Percentiles rank a stretch among this genome's conserved stretches.
Conservation (phyloP, 2,329 filamentous ascomycete genomes). For the Colletotrichum tropicale region DNA sequence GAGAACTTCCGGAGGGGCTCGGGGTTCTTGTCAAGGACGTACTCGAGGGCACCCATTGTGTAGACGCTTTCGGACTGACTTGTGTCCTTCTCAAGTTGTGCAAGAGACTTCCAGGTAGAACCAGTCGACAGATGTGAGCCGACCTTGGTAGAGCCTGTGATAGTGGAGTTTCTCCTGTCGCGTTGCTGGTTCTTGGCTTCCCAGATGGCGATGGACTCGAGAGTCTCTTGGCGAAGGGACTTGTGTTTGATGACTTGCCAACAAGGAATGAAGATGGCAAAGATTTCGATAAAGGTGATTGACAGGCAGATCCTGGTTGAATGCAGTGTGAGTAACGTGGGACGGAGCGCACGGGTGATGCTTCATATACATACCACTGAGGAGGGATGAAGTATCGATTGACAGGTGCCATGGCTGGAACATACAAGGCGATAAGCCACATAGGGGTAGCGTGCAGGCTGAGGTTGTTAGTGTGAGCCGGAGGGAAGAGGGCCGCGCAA, state of each 20-base stretch:
- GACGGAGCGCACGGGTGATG: not conserved
- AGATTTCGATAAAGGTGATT: conserved; percentile 67
- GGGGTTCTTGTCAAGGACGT: conserved; percentile 63
- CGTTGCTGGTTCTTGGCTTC: conserved; percentile 34
- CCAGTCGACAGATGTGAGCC: not conserved
- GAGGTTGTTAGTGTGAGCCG: not conserved
- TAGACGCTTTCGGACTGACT: conserved; percentile 31
- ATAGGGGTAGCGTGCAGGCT: conserved; percentile 70
- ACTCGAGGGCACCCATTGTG: conserved; percentile 67
- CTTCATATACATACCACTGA: conserved; percentile 56
- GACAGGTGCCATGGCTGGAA: conserved; percentile 52
- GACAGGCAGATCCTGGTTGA: conserved; percentile 57
- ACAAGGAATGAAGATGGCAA: conserved; percentile 67
- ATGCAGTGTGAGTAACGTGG: not conserved
- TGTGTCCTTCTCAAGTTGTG: conserved; percentile 37
- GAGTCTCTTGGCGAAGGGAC: conserved; percentile 49
- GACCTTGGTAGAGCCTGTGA: conserved; percentile 32
- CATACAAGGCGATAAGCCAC: conserved; percentile 67
- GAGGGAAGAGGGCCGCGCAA: not conserved
- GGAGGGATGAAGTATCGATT: conserved; percentile 64
- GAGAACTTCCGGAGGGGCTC: conserved; percentile 68
- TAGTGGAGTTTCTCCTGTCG: not conserved
- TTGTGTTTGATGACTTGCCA: conserved; percentile 56
- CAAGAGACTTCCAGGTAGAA: conserved; percentile 36
- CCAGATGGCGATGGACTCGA: conserved; percentile 54